Evolutionary conservation across 768 basidiomycete genomes (phyloP).

Genomic region (Coprinopsis sp.): DNA sequence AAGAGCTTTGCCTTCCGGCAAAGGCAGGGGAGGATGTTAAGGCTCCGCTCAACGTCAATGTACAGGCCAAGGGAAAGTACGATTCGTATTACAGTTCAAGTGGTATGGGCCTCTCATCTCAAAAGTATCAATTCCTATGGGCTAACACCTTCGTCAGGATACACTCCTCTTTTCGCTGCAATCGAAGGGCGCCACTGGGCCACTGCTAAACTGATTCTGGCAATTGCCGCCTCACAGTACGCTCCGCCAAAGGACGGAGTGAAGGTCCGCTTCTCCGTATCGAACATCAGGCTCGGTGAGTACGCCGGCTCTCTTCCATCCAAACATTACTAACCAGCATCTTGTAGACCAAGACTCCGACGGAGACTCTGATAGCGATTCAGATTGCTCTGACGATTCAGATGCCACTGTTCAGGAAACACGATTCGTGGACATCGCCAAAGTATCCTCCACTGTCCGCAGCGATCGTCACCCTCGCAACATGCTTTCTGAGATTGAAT

Average conservation of each 20-base stretch:
- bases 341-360: conserved; percentile 10
- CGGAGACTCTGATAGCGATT: conserved; percentile 38
- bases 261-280: conserved; percentile 28
- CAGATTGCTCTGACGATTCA: conserved; percentile 35
- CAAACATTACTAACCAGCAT: too few species aligned
- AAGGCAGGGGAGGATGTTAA: conserved; percentile 20
- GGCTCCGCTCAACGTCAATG: conserved; percentile 41
- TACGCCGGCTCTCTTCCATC: neutral
- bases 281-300: conserved; percentile 32
- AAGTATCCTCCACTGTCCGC: conserved; percentile 40
- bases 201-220: conserved; percentile 54
- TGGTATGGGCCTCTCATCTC: conserved; percentile 18
- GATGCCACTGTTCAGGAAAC: conserved; percentile 19
- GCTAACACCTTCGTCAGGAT: conserved; percentile 25
- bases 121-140: neutral
- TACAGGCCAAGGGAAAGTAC: conserved; percentile 21
- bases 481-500: conserved; percentile 26
- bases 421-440: conserved; percentile 49
- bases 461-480: conserved; percentile 32
- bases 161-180: conserved; percentile 48
- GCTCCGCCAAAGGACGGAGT: conserved; percentile 30
- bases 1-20: conserved; percentile 49
- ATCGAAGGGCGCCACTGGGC: conserved; percentile 47
- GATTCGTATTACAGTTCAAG: conserved; percentile 10
- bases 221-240: conserved; percentile 53